Conservation (phyloP, 2,329 filamentous ascomycete species). For the Chrysosporium queenslandicum region DNA sequence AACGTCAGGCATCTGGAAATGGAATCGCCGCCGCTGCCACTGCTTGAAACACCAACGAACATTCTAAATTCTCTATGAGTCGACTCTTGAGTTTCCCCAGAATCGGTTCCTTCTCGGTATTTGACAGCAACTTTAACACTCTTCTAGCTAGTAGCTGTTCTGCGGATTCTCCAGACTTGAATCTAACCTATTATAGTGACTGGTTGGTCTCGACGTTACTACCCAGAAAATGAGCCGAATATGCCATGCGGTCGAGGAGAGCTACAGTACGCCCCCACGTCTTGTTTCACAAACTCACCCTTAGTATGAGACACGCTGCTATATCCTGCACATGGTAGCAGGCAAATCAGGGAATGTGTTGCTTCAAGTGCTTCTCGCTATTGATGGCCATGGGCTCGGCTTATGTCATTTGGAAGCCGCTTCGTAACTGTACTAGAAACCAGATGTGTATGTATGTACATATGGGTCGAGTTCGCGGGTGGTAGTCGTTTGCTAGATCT, state of each 20-base stretch:
- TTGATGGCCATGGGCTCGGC: not conserved
- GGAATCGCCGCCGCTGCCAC: slow-evolving; percentile 16
- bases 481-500: slow-evolving; percentile 9
- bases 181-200: slow-evolving; percentile 11
- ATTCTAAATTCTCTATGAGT: not conserved
- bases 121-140: not conserved
- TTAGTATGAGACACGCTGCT: not conserved
- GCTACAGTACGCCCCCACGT: not conserved
- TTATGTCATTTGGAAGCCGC: slow-evolving; percentile 1
- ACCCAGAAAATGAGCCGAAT: not conserved
- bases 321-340: not conserved
- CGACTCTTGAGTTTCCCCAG: not conserved
- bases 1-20: slow-evolving; percentile 18
- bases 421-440: not conserved
- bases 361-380: not conserved
- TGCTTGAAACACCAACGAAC: slow-evolving; percentile 6
- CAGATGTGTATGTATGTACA: slow-evolving; percentile 7
- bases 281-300: not conserved
- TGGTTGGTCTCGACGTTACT: not conserved
- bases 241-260: not conserved
- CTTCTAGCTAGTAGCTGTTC: slow-evolving; percentile 7
- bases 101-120: not conserved
- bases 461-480: not conserved
- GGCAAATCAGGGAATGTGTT: not conserved
- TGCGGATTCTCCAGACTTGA: not conserved